Percentiles rank a stretch among this genome's conserved stretches.
phyloP scores from a whole-genome alignment of 305 asterid genomes.

The Fraxinus ornus region DNA sequence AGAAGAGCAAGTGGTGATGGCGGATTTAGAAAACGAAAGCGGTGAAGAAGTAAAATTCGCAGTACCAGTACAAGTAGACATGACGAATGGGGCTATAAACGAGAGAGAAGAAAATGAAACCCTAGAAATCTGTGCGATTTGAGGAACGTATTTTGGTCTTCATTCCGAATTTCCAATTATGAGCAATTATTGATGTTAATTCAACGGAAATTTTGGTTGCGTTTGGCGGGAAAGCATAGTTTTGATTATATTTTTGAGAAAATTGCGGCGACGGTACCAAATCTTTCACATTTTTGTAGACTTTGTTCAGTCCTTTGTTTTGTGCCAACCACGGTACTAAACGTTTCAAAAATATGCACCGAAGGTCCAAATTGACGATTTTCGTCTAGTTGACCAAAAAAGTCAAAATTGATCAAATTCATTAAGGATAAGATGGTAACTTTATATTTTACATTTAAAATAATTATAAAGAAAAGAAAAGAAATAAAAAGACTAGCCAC shows the following conservation, averaged over 20 bases:
- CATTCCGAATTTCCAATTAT: constrained; percentile 16
- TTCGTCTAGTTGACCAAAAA: too few species aligned
- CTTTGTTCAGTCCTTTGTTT: too few species aligned
- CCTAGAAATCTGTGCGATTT: constrained; percentile 31
- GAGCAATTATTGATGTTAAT: constrained; percentile 29
- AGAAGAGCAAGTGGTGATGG: constrained; percentile 59
- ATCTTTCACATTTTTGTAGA: too few species aligned
- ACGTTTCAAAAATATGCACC: too few species aligned
- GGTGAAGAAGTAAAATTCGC: constrained; percentile 40
- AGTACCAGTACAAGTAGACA: constrained; percentile 25
- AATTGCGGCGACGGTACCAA: too few species aligned
- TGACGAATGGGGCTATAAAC: constrained; percentile 21
- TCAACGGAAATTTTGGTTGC: not conserved
- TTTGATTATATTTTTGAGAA: not conserved
- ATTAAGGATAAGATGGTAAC: too few species aligned
- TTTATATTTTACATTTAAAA: too few species aligned
- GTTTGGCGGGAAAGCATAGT: constrained; percentile 32
- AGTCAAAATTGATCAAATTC: too few species aligned
- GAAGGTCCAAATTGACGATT: too few species aligned
- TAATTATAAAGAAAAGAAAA: too few species aligned
- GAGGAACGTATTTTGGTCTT: constrained; percentile 21
- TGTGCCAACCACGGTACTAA: too few species aligned
- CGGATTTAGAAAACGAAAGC: constrained; percentile 50
- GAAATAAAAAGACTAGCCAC: too few species aligned
- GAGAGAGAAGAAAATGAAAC: constrained; percentile 14